These are phyloP conservation scores for Aspergillus sojae DNA, from an alignment of 2,329 filamentous ascomycete species.

Conservation along the genomic window DNA sequence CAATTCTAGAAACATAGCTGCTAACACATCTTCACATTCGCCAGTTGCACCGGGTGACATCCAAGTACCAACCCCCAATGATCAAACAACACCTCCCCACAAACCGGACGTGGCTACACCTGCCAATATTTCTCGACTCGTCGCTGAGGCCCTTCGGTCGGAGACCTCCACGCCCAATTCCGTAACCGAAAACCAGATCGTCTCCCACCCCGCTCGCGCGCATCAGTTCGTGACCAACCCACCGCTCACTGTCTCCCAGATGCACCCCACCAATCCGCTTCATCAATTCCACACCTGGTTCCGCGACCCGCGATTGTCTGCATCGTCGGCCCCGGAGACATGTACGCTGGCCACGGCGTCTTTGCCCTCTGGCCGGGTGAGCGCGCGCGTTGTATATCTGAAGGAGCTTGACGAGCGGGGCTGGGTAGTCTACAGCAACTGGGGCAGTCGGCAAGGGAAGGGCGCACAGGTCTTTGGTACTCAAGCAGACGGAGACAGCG, in stretches of 20 bases:
- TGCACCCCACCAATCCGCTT: conserved; percentile 61
- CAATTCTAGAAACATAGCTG: background rate
- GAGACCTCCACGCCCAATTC: conserved; percentile 41
- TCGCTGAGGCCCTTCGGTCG: conserved; percentile 31
- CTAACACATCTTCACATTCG: conserved; percentile 3
- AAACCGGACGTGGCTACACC: conserved; percentile 16
- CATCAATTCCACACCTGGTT: conserved; percentile 92
- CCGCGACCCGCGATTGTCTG: conserved; percentile 64
- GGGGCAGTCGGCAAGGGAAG: conserved; percentile 66
- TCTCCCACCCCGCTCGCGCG: conserved; percentile 43
- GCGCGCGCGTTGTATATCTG: conserved; percentile 84
- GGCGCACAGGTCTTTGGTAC: conserved; percentile 44
- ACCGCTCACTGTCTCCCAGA: conserved; percentile 43
- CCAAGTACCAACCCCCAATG: conserved; percentile 21
- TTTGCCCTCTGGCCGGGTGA: conserved; percentile 81
- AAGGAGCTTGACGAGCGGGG: conserved; percentile 85
- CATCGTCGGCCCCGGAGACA: conserved; percentile 79
- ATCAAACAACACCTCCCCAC: conserved; percentile 18
- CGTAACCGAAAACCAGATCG: conserved; percentile 34
- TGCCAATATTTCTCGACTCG: conserved; percentile 9
- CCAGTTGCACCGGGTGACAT: conserved; percentile 49
- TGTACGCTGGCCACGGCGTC: conserved; percentile 83
- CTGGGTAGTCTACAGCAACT: conserved; percentile 94
- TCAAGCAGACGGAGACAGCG: conserved; percentile 14
- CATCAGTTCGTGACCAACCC: conserved; percentile 49